Base-by-base conservation (phyloP, 2,329 filamentous ascomycete species). In the Sclerotinia sclerotiorum region DNA sequence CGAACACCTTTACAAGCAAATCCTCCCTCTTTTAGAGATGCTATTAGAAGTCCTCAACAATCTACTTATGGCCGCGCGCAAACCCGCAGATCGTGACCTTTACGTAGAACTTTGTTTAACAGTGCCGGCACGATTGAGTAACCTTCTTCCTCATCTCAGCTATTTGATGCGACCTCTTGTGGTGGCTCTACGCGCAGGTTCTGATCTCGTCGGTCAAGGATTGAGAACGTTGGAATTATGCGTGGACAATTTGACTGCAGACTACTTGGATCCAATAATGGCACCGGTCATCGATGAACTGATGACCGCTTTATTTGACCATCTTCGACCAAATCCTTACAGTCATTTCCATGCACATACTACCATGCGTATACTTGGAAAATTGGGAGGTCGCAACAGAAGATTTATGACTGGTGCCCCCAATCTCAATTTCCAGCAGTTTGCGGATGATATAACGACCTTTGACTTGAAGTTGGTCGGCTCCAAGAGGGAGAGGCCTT, bases 211-310 rank as follows among this genome's bases (percentile, higher is more conserved):
- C 24, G 94, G 94, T 0, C 96, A 99, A 79, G 95, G 95, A 0
- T 83, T 99, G 8, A 85, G 96, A 39, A 99, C 95, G 0, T 82
- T 99, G 6, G 95, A 99, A 76, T 86, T 99, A 2, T 99, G 95
- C 76, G 95, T 99, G 24, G 95, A 99, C 72, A 99, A 99, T 74
- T 85, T 99, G 0, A 99, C 96, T 0, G 94, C 95, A 0, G 95
- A 99, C 76, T 99, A 99, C 76, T 83, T 99, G 19, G 95, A 99
- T 74, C 96, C 95, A 0, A 98, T 99, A 75, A 99, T 99, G 94
- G 93, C 94, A 2, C 96, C 95, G 0, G 96, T 98, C 35, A 98
- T 99, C 79, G 94, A 99, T 75, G 95, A 99, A 77, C 84, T 99
- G 56, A 99, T 99, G 95, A 95, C 93, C 58, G 94, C 94, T 1